Base-by-base conservation (phyloP, 768 basidiomycete species). In the Suillus fuscotomentosus region DNA sequence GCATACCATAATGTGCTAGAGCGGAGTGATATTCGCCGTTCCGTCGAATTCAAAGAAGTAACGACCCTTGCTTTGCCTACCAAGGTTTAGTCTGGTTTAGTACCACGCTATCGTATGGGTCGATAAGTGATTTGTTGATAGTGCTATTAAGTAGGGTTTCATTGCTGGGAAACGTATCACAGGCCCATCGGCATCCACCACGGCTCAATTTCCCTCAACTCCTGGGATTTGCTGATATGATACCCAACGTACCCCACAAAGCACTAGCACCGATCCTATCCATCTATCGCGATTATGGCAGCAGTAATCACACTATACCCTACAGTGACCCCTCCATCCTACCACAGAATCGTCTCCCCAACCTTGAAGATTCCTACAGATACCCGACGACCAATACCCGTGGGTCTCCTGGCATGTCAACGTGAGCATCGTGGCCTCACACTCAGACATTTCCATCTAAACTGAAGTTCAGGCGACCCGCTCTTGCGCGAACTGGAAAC, bases 391-490 rank as follows among this genome's bases (percentile, higher is more conserved):
- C 74, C 88, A 20, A 82, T 90, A 45, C 90, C 90, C 43, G 91
- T 94, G 45, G 92, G 92, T 53, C 79, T 93, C 17, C 79, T 94
- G 36, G 87, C 90, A 20, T 94, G 92, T 72, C 91, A 92, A 82
- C 88, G 90, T 90, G 77, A 69, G 77, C 64, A 43, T 65, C 60
- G 48, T 53, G 56, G 43, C 34, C 67, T 47, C 61, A 60, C 24
- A 60, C 53, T 14, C 27, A 65, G 20, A n/a, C 45, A 61, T 57
- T 45, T 61, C 53, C 36, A 55, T 63, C 63, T 24, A 10, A 41
- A 22, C 66, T 64, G 47, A 71, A 60, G 51, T 63, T 42, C 71
- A 90, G 90, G 89, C 34, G 89, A 94, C 68, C 91, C 92, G 8
- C 82, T 92, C 15, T 80, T 89, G 22, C 78, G 82, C 50, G 77